These are phyloP conservation scores for Phytophthora meadii DNA, from an alignment of 352 stramenopile genomes.

Conservation along the genomic window DNA sequence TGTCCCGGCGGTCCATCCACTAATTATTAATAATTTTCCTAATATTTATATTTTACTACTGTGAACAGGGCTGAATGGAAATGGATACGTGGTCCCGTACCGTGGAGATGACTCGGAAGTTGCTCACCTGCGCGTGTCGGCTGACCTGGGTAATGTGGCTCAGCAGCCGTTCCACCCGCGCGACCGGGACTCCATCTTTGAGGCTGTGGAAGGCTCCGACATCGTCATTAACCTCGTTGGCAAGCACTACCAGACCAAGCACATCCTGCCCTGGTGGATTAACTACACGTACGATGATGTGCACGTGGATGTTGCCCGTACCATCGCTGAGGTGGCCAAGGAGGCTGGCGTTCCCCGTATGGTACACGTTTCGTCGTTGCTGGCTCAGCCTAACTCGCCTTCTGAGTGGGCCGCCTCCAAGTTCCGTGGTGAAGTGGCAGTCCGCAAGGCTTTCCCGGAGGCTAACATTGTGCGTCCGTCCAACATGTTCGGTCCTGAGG, in stretches of 20 bases:
- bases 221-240: conserved; percentile 98
- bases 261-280: conserved; percentile 93
- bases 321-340: conserved; percentile 83
- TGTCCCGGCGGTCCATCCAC: conserved; percentile 23
- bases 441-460: conserved; percentile 94
- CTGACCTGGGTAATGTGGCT: conserved; percentile 93
- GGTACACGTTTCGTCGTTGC: conserved; percentile 85
- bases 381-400: conserved; percentile 85
- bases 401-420: conserved; percentile 86
- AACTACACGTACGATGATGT: conserved; percentile 97
- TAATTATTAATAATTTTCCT: conserved; percentile 2
- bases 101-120: conserved; percentile 95
- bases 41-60: background rate
- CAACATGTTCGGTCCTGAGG: conserved; percentile 95
- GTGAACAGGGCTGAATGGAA: conserved; percentile 64
- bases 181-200: conserved; percentile 93
- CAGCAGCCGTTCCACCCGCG: conserved; percentile 84
- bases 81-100: conserved; percentile 89
- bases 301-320: conserved; percentile 93
- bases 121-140: conserved; percentile 94
- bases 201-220: conserved; percentile 93
- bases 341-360: conserved; percentile 80
- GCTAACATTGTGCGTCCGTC: conserved; percentile 96
- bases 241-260: conserved; percentile 98
- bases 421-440: conserved; percentile 85